These are phyloP conservation scores for Antarctomyces pellizariae DNA, from an alignment of 495 filamentous ascomycete species.

Conservation along the genomic window DNA sequence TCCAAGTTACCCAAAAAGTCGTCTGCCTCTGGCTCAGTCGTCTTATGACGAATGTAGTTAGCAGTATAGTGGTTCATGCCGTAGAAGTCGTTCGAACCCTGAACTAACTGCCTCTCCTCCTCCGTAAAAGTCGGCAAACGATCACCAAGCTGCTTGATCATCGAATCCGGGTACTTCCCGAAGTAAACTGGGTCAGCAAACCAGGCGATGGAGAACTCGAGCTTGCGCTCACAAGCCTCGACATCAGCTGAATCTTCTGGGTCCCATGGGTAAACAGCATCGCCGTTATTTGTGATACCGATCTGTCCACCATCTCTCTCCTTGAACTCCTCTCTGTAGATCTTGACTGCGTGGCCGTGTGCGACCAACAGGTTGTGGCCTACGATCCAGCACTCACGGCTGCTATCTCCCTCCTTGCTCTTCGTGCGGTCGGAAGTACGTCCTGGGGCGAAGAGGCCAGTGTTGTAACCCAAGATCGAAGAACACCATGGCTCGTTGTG, in stretches of 20 bases:
- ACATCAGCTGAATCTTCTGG: constrained; percentile 29
- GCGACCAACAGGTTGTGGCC: constrained; percentile 37
- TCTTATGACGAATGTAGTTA: constrained; percentile 56
- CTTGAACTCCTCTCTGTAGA: constrained; percentile 47
- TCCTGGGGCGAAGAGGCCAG: constrained; percentile 34
- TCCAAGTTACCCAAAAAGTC: constrained; percentile 53
- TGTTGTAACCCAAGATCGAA: constrained; percentile 34
- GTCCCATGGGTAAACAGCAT: constrained; percentile 34
- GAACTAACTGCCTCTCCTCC: constrained; percentile 41
- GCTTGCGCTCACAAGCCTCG: constrained; percentile 36
- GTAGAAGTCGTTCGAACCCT: constrained; percentile 63
- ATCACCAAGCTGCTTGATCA: constrained; percentile 48
- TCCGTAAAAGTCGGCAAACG: constrained; percentile 39
- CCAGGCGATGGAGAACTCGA: constrained; percentile 44
- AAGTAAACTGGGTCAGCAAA: constrained; percentile 56
- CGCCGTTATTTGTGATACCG: constrained; percentile 38
- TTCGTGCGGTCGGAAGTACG: constrained; percentile 31
- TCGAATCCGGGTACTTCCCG: constrained; percentile 52
- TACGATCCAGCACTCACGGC: constrained; percentile 32
- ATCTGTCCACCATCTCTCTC: constrained; percentile 31
- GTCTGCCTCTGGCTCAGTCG: constrained; percentile 26
- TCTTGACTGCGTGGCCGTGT: constrained; percentile 36
- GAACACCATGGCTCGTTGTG: constrained; percentile 44
- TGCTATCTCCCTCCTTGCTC: constrained; percentile 28
- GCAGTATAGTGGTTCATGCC: constrained; percentile 75